Evolutionary conservation across 1,139 yeast genomes (phyloP), one percentile per base, ranked within the genome.

Genomic region (Debaryomyces subglobosus): DNA sequence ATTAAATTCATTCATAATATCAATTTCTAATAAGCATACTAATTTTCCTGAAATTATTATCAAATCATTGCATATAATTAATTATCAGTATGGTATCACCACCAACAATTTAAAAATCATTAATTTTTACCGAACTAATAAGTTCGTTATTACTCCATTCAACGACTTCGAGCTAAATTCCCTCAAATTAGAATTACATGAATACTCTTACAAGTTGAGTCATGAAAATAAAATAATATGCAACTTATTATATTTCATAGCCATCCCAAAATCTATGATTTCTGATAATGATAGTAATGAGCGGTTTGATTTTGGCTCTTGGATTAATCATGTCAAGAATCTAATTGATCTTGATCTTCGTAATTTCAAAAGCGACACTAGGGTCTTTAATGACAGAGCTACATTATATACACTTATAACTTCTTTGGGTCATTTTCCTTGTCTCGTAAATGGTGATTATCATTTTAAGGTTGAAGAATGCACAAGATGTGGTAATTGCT

Each of bases 351-450:
- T 35, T 20, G 46, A 44, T 20, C 18, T 38, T 27, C 30, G 29
- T 13, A 34, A 27, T 15, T 6, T 21, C 12, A 43, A 18, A 2
- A 12, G n/a, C 0, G 25, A 35, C 20, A 46, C 53, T 15, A 38
- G 45, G n/a, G 41, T 42, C 15, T 36, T 49, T 24, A 39, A 47
- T 39, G 44, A 60, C 23, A 52, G 52, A 18, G 49, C 52, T 12
- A 52, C 63, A 0, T 39, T 68, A 18, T 64, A 67, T 48, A 61
- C 77, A 0, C 49, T 72, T 4, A 60, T 77, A 3, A 66, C 74
- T 4, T 68, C 81, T 0, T 50, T 81, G 21, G 78, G 83, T 8
- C 62, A 70, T 42, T 69, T 71, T 39, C 71, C 79, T 1, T 81
- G 86, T 53, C 50, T 77, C 20, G 43, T 65, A 0, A 62, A 65